These are phyloP conservation scores for Backusella macrospora DNA, from an alignment of 192 early-diverging fungal genomes.

Conservation along the genomic window DNA sequence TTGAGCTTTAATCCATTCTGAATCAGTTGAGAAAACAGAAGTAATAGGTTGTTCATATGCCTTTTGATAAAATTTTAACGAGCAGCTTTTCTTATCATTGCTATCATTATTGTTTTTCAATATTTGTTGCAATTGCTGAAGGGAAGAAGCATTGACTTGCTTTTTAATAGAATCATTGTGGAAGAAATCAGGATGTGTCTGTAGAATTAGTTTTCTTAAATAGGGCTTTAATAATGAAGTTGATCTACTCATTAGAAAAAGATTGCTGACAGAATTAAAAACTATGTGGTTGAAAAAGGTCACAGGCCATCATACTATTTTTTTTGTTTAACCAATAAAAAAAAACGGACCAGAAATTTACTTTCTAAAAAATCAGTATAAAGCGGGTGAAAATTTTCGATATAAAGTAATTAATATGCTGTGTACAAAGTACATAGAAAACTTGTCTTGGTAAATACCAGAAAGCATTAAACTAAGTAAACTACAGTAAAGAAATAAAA, in stretches of 20 bases:
- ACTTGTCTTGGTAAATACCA: no score
- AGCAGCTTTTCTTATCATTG: neutral
- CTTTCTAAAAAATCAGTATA: no score
- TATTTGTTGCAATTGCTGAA: slow-evolving; percentile 24
- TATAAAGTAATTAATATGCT: no score
- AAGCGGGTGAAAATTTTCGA: no score
- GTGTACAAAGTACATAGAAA: no score
- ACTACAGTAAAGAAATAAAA: no score
- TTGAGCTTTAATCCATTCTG: slow-evolving; percentile 24
- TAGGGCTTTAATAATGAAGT: slow-evolving; percentile 30
- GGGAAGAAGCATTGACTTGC: slow-evolving; percentile 11
- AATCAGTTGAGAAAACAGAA: neutral
- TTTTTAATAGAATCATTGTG: slow-evolving; percentile 25
- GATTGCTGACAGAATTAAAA: no score
- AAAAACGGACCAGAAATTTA: no score
- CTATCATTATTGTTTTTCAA: neutral
- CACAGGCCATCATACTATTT: no score
- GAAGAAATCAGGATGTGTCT: slow-evolving; percentile 36
- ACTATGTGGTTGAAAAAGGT: no score
- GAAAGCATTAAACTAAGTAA: no score
- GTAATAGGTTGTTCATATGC: neutral
- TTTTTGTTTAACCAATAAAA: no score
- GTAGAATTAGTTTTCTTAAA: slow-evolving; percentile 29
- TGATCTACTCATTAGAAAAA: slow-evolving; percentile 17
- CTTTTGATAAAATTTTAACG: slow-evolving; percentile 8